Conservation (phyloP, 495 filamentous ascomycete genomes). For the Cudoniella acicularis region DNA sequence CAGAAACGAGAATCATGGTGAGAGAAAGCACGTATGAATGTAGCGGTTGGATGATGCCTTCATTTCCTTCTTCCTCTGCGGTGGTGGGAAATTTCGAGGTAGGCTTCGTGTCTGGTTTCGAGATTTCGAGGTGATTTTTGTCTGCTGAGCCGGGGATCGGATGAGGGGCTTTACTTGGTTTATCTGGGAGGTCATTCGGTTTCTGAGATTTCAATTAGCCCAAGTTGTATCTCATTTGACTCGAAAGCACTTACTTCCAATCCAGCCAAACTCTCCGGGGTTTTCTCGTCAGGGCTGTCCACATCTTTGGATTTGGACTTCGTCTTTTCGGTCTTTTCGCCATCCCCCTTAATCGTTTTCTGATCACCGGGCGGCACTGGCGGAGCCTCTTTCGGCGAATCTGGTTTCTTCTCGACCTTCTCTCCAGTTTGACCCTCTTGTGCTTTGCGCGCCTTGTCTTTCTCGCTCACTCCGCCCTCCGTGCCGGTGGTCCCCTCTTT, state of each 20-base stretch:
- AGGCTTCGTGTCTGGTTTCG: constrained; percentile 40
- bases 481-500: constrained; percentile 85
- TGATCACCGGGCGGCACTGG: constrained; percentile 77
- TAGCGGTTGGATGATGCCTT: constrained; percentile 73
- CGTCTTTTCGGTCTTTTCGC: constrained; percentile 35
- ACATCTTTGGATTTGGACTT: constrained; percentile 25
- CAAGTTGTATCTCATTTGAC: not conserved
- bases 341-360: constrained; percentile 44
- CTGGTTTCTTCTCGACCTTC: constrained; percentile 68
- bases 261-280: constrained; percentile 44
- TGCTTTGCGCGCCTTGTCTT: constrained; percentile 65
- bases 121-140: constrained; percentile 65
- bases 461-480: constrained; percentile 81
- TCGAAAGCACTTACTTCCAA: constrained; percentile 56
- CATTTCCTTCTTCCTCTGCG: constrained; percentile 38
- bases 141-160: constrained; percentile 65
- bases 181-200: constrained; percentile 75
- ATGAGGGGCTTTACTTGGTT: constrained; percentile 71
- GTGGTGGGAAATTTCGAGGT: constrained; percentile 13
- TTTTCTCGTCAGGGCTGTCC: constrained; percentile 38
- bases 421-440: constrained; percentile 55
- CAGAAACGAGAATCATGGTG: constrained; percentile 96
- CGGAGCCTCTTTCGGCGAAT: constrained; percentile 78
- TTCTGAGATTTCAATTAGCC: constrained; percentile 52
- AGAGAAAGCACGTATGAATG: constrained; percentile 92